Conservation (phyloP, 2,329 filamentous ascomycete genomes). For the Beauveria brongniartii region DNA sequence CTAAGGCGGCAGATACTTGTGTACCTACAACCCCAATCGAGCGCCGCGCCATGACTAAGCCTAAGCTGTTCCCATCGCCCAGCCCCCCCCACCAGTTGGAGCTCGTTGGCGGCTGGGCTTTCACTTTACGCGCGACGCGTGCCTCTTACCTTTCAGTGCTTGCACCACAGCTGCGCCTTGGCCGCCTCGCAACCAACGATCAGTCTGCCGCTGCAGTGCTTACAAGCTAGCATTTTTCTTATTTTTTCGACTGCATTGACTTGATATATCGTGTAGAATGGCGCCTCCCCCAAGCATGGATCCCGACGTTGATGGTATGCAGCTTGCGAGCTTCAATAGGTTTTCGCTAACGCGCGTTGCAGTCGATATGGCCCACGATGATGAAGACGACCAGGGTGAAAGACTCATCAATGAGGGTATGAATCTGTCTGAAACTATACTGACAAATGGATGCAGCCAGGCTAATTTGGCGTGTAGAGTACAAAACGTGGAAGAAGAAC, state of each 20-base stretch:
- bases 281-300: constrained; percentile 28
- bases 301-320: constrained; percentile 29
- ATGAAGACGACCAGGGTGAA: constrained; percentile 66
- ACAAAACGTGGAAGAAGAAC: constrained; percentile 99
- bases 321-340: constrained; percentile 1
- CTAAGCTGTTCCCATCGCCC: background rate
- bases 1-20: background rate
- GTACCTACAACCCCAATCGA: background rate
- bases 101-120: background rate
- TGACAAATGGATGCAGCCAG: background rate
- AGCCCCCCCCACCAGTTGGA: background rate
- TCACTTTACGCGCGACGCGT: constrained; percentile 34
- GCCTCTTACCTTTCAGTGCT: constrained; percentile 23
- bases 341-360: constrained; percentile 1
- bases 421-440: too few relatives aligned
- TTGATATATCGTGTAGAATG: constrained; percentile 18
- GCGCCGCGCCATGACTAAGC: constrained; percentile 6
- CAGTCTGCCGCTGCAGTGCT: background rate
- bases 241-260: background rate
- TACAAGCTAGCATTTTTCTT: background rate
- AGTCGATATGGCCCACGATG: constrained; percentile 47
- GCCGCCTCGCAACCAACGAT: background rate
- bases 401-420: constrained; percentile 92
- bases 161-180: constrained; percentile 5
- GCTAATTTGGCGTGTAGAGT: constrained; percentile 50